These are phyloP conservation scores for Xerocomus minutiporus DNA, from an alignment of 1,284 basidiomycete species.

Conservation along the genomic window DNA sequence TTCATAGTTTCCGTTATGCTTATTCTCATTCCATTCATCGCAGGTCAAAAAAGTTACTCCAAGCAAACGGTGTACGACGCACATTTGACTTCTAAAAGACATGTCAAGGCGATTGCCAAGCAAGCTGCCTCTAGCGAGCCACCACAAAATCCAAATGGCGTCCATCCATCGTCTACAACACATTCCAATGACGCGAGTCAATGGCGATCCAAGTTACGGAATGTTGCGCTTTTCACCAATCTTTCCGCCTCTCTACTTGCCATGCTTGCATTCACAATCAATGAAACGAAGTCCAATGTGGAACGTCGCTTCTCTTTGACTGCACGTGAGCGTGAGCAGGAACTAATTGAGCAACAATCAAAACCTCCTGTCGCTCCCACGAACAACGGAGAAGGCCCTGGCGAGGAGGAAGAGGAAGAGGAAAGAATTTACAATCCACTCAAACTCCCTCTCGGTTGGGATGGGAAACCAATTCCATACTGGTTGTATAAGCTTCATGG, in stretches of 20 bases:
- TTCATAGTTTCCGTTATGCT: constrained; percentile 5
- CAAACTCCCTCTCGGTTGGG: constrained; percentile 96
- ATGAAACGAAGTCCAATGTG: constrained; percentile 93
- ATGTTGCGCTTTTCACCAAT: constrained; percentile 69
- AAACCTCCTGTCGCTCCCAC: constrained; percentile 63
- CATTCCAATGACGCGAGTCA: constrained; percentile 35
- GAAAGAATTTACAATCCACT: constrained; percentile 97
- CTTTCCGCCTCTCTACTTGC: constrained; percentile 67
- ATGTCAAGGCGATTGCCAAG: constrained; percentile 83
- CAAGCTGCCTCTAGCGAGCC: constrained; percentile 54
- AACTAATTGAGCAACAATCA: constrained; percentile 81
- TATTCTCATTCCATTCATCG: constrained; percentile 10
- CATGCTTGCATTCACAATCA: constrained; percentile 62
- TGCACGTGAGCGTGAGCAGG: constrained; percentile 92
- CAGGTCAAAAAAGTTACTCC: constrained; percentile 89
- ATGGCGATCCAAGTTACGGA: constrained; percentile 57
- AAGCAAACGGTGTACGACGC: constrained; percentile 99
- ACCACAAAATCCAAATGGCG: constrained; percentile 60
- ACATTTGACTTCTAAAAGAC: constrained; percentile 92
- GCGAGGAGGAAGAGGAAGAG: constrained; percentile 89
- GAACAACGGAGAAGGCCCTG: constrained; percentile 42
- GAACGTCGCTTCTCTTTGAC: constrained; percentile 96
- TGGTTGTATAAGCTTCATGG: constrained; percentile 99
- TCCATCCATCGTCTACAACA: constrained; percentile 29
- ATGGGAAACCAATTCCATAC: constrained; percentile 97